These are phyloP conservation scores for Arctostaphylos glauca DNA, from an alignment of 148 eudicot species.

Conservation along the genomic window DNA sequence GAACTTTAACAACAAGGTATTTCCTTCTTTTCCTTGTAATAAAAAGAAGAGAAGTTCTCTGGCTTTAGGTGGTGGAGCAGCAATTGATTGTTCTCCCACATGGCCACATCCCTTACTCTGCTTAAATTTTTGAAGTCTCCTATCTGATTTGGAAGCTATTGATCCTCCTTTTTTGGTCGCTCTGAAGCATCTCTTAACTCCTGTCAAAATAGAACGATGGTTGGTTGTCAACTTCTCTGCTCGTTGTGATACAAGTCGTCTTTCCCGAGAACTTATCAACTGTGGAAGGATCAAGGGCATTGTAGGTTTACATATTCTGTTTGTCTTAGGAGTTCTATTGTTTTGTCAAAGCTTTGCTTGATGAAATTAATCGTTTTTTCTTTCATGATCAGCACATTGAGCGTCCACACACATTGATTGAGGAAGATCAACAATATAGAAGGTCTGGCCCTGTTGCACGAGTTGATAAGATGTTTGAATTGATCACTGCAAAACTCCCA, in stretches of 20 bases:
- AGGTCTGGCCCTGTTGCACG: constrained; percentile 54
- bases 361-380: constrained; percentile 9
- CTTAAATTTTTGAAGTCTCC: background rate
- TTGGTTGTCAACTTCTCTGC: constrained; percentile 90
- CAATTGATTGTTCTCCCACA: background rate
- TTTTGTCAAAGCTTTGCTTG: constrained; percentile 6
- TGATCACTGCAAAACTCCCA: constrained; percentile 66
- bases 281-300: constrained; percentile 80
- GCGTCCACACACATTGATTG: constrained; percentile 64
- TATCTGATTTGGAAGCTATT: constrained; percentile 13
- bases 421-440: constrained; percentile 63
- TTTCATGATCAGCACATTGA: constrained; percentile 48
- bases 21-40: constrained; percentile 12
- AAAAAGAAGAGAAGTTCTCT: background rate
- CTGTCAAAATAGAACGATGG: constrained; percentile 67
- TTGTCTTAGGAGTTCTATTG: background rate
- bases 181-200: constrained; percentile 61
- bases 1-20: constrained; percentile 75
- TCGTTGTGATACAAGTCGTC: constrained; percentile 61
- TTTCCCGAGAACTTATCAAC: constrained; percentile 59
- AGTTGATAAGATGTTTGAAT: constrained; percentile 79
- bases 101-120: background rate
- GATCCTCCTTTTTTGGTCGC: constrained; percentile 14
- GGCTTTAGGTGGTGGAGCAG: background rate
- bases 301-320: constrained; percentile 43